Evolutionary conservation across 768 basidiomycete species (phyloP), one percentile per base, ranked within the genome.

Genomic region (Boletus reticuloceps): DNA sequence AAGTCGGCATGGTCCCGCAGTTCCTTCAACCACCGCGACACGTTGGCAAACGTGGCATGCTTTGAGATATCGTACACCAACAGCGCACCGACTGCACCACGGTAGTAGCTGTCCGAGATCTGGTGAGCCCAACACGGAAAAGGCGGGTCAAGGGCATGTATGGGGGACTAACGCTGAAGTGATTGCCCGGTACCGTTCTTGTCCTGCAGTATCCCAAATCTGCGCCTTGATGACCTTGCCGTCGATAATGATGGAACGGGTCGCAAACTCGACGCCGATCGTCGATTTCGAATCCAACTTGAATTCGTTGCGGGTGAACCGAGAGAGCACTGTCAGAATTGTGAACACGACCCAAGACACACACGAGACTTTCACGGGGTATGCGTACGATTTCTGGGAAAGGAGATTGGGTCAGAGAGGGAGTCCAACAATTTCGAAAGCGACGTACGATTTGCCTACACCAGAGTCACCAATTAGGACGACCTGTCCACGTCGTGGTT

Each of bases 221-320:
- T 98, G 96, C 20, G 96, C 96, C 75, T 98, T 98, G 64, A 99
- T 83, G 3, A 87, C 94, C 85, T 98, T 98, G 39, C 85, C 85
- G 69, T 98, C 96, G n/a, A 98, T 91, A 62, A 82, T 89, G 72
- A 94, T 92, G 17, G 92, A 91, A 67, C 97, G 85, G 40, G 96
- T 98, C 5, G 96, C 97, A 66, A 99, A 99, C 75, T 98, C 96
- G 64, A 99, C 96, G 51, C 97, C 96, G 72, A 99, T 98, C 22
- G 97, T 99, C 58, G 96, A 98, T 79, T 98, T 98, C 42, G 94
- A 94, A 70, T 98, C 97, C 63, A 96, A 82, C 79, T 95, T 97
- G 85, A 99, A 99, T 75, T 98, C 95, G 70, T 98, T 98, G 64
- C 95, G 88, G 63, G 97, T 99, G 84, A 99, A 99, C 69, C 97